Base-by-base conservation (phyloP, 805 yeast genomes). In the Yamadazyma endophytica region DNA sequence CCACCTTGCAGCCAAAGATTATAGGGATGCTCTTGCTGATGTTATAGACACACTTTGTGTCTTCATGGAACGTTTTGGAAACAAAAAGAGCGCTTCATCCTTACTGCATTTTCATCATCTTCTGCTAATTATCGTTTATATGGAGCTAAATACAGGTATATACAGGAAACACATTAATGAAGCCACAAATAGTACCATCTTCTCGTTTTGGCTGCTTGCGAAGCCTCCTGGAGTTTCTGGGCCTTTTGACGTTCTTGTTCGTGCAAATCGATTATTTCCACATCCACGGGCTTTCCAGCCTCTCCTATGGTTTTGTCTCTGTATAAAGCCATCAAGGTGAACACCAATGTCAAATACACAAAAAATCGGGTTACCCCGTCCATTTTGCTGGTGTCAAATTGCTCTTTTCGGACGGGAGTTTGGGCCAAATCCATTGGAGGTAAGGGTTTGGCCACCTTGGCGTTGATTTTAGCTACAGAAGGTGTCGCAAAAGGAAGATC, bases 351-450 rank as follows among this genome's bases (percentile, higher is more conserved):
- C 14, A 71, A 29, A 40, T 75, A 75, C 2, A 80, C 56, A 19
- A 80, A 66, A 9, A 68, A 50, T 44, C 74, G 75, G 26, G 79
- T 73, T 18, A 70, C 62, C 0, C 80, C 77, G 44, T 81, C 85
- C 60, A 79, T 54, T 32, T 52, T 67, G 40, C 64, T 64, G 9
- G 68, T 56, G 46, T 74, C 75, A 35, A 70, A 63, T 39, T 68
- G 69, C 35, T 61, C 56, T 21, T 58, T 44, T 40, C 85, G 56
- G 9, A 62, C 52, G 2, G 66, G 62, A 3, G 72, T 62, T 21
- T 63, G 67, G 7, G 68, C 59, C 40, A 65, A 61, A 18, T 56
- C 49, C 9, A 75, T 72, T 18, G 63, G 62, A 16, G 52, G 52
- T 13, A 71, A 49, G 37, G 51, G 59, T 15, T 55, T 45, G 24